Base-by-base conservation (phyloP, 495 filamentous ascomycete species). In the Hypoxylon fuscum region DNA sequence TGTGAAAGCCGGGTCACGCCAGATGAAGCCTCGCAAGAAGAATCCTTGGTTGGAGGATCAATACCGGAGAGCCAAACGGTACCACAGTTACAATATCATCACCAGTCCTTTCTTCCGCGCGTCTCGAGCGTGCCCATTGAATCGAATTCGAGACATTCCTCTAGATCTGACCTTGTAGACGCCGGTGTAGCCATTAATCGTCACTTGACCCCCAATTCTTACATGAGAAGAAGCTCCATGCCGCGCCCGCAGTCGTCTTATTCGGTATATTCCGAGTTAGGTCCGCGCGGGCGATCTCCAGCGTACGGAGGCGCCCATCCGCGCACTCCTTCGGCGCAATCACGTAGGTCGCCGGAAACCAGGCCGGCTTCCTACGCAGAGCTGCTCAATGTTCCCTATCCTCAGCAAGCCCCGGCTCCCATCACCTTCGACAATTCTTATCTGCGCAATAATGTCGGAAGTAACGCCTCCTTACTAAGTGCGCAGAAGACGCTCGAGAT, bases 401-500 rank as follows among this genome's bases (percentile, higher is more conserved):
- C 91, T 12, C 91, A 96, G 71, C 91, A 90, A 20, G 86, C 88
- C 3, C 90, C 92, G 9, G 87, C 87, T 1, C 85, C 88, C 0
- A 85, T 87, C 62, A 81, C 85, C 8, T 80, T 92, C 51, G 90
- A 96, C 70, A 95, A 96, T 65, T 83, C 88, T 2, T 80, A 88
- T 46, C 78, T 99, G 18, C 86, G 87, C 50, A 83, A 82, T 40
- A 83, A 82, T n/a, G 88, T 98, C 12, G 95, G 95, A 15, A 88
- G 84, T 60, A 93, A 95, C 71, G 93, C 93, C 14, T 96, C 92
- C 1, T 79, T 98, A 8, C 81, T 99, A 21, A 93, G 92, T 69
- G 88, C 91, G 29, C 88, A 90, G 68, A 88, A 97, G 70, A 98
- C 95, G 1, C 82, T 99, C 53, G 93, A 98, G 57, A 97, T 97